Percentiles rank a stretch among this genome's conserved stretches.
phyloP scores from a whole-genome alignment of 163 green algal species.

The Scenedesmus sp. region DNA sequence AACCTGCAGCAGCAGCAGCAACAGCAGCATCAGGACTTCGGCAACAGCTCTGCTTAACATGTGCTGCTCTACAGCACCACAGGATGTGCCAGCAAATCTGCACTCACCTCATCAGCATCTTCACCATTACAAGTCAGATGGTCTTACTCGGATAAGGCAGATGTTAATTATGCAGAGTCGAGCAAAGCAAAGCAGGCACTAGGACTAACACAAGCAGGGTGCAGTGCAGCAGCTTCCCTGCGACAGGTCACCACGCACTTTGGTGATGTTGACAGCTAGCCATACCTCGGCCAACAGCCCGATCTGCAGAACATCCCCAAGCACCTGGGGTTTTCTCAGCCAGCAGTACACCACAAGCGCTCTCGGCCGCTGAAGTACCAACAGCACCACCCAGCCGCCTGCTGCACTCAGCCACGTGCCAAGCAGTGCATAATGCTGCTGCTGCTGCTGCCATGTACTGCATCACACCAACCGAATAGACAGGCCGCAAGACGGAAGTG shows the following conservation, averaged over 20 bases:
- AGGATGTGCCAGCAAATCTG: no score
- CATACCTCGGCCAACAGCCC: constrained; percentile 48
- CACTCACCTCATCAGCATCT: no score
- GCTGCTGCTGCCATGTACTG: constrained; percentile 34
- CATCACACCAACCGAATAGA: no score
- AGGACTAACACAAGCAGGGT: background rate
- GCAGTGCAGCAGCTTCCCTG: background rate
- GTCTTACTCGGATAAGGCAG: no score
- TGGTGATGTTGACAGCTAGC: background rate
- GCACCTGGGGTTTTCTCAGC: background rate
- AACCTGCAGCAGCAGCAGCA: constrained; percentile 41
- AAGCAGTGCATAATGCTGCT: constrained; percentile 54
- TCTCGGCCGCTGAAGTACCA: constrained; percentile 52
- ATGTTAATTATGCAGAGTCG: no score
- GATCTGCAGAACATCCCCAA: constrained; percentile 1
- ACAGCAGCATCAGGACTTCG: background rate
- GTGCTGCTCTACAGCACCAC: no score
- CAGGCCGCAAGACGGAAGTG: background rate
- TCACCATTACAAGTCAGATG: no score
- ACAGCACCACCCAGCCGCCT: constrained; percentile 49
- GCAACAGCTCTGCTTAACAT: no score
- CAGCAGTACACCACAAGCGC: constrained; percentile 49
- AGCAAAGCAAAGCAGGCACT: no score
- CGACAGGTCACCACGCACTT: background rate
- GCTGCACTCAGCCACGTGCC: constrained; percentile 24